Evolutionary conservation across 441 rosid species (phyloP).

Genomic region (Eugenia klotzschiana): DNA sequence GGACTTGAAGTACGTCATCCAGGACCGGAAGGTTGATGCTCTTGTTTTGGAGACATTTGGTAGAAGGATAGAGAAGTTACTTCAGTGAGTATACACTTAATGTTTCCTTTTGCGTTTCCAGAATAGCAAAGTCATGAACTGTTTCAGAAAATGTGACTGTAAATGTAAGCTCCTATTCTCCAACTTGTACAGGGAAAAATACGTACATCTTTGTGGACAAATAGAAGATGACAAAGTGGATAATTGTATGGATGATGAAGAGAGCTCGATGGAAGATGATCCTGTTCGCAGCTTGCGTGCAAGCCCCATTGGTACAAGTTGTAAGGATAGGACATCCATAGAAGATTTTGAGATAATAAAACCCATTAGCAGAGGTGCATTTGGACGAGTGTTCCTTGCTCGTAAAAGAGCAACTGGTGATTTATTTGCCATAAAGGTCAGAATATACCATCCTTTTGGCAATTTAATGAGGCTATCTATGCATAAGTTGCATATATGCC

Average conservation of each 20-base stretch:
- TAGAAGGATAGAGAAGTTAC: conserved; percentile 82
- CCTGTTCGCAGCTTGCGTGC: conserved; percentile 64
- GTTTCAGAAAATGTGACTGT: not conserved
- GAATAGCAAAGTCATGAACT: not conserved
- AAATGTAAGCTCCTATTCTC: not conserved
- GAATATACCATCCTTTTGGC: not conserved
- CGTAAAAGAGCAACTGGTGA: conserved; percentile 89
- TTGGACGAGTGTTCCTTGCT: conserved; percentile 88
- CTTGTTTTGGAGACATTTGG: conserved; percentile 95
- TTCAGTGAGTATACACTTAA: conserved; percentile 40
- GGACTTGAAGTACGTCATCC: conserved; percentile 80
- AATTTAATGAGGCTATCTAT: not conserved
- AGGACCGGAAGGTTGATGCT: conserved; percentile 93
- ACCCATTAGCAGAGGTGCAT: conserved; percentile 97
- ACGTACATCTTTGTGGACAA: conserved; percentile 58
- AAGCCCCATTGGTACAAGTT: conserved; percentile 69
- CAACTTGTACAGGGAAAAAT: conserved; percentile 62
- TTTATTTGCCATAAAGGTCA: conserved; percentile 88
- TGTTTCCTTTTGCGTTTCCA: not conserved
- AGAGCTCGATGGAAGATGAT: conserved; percentile 76
- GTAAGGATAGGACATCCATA: conserved; percentile 82
- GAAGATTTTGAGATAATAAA: conserved; percentile 97
- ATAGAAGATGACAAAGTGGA: conserved; percentile 77
- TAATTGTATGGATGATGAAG: conserved; percentile 58
- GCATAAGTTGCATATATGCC: not conserved